Percentiles rank a stretch among this genome's conserved stretches.
phyloP scores from a whole-genome alignment of 2,329 filamentous ascomycete genomes.

The Venturiaceae sp. region DNA sequence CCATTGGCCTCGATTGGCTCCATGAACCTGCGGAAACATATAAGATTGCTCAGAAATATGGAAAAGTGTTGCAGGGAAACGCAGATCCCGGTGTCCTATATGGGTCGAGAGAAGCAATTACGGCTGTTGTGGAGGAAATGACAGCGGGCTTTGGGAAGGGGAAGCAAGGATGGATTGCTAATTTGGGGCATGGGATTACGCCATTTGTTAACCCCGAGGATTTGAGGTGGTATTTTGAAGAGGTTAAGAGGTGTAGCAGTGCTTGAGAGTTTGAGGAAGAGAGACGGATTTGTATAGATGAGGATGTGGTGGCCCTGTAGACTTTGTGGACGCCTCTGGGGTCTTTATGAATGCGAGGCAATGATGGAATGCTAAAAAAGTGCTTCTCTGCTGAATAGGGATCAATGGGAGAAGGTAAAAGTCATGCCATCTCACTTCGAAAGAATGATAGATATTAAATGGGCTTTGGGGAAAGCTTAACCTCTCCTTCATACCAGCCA shows the following conservation, averaged over 20 bases:
- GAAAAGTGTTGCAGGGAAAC: slow-evolving; percentile 83
- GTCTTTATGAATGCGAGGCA: no score
- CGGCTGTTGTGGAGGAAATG: slow-evolving; percentile 73
- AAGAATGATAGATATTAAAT: no score
- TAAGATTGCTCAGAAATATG: slow-evolving; percentile 59
- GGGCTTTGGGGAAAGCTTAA: no score
- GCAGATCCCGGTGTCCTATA: slow-evolving; percentile 92
- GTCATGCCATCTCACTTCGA: no score
- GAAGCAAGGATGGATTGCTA: slow-evolving; percentile 92
- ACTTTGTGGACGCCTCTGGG: no score
- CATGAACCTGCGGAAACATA: slow-evolving; percentile 81
- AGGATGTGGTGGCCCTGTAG: neutral
- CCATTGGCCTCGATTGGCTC: slow-evolving; percentile 91
- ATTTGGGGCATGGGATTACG: slow-evolving; percentile 91
- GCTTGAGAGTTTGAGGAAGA: no score
- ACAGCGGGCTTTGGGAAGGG: slow-evolving; percentile 74
- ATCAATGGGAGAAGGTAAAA: no score
- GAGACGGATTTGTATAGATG: neutral
- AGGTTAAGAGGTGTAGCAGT: slow-evolving; percentile 52
- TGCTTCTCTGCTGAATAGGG: no score
- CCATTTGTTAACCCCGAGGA: slow-evolving; percentile 91
- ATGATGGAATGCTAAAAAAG: no score
- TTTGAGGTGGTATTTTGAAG: slow-evolving; percentile 86
- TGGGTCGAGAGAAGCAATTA: slow-evolving; percentile 72
- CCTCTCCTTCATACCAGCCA: no score